Conservation (phyloP, 805 yeast genomes). For the Grigorovia yakushimaensis region DNA sequence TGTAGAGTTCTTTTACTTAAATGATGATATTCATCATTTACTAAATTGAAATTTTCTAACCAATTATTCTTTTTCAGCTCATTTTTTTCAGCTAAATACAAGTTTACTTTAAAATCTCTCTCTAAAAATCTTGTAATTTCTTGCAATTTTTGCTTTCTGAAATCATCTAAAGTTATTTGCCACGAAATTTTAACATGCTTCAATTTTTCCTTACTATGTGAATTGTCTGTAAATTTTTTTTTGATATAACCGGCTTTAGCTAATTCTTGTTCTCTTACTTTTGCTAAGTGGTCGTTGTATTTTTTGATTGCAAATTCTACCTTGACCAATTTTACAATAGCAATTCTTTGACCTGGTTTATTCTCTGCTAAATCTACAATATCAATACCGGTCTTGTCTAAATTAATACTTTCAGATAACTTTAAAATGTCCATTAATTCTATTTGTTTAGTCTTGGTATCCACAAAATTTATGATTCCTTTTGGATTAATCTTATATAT, state of each 20-base stretch:
- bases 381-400: constrained; percentile 16
- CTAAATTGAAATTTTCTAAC: constrained; percentile 20
- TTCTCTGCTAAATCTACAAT: constrained; percentile 18
- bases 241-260: constrained; percentile 12
- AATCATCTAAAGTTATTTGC: constrained; percentile 46
- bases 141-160: constrained; percentile 41
- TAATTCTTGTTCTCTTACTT: constrained; percentile 19
- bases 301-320: constrained; percentile 18
- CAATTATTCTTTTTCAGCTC: constrained; percentile 15
- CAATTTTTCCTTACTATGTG: constrained; percentile 19
- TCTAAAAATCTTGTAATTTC: constrained; percentile 39
- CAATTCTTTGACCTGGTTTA: constrained; percentile 8
- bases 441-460: constrained; percentile 14
- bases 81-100: constrained; percentile 34
- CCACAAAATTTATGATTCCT: constrained; percentile 19
- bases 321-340: constrained; percentile 23
- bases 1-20: constrained; percentile 29
- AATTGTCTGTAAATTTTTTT: constrained; percentile 7
- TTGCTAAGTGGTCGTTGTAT: constrained; percentile 22
- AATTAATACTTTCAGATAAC: constrained; percentile 20
- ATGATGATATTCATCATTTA: constrained; percentile 14
- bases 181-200: constrained; percentile 45
- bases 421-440: constrained; percentile 16
- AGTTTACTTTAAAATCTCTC: constrained; percentile 35
- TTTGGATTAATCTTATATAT: constrained; percentile 16